Conservation (phyloP, 148 eudicot genomes). For the Euryodendron excelsum region DNA sequence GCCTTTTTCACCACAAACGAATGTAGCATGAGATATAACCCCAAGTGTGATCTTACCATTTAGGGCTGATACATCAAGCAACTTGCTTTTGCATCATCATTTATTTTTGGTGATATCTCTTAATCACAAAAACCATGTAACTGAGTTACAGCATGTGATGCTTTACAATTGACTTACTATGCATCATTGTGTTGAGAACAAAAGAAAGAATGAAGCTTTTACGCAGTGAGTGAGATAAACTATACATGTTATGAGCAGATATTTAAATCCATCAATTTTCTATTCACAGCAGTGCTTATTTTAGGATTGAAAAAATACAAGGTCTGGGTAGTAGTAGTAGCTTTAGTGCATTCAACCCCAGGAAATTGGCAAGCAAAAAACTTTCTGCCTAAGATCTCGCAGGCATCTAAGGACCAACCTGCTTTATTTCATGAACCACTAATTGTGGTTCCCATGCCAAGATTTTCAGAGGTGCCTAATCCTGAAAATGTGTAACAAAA, state of each 20-base stretch:
- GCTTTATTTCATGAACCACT: neutral
- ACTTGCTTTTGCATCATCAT: slow-evolving; percentile 47
- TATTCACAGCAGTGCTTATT: neutral
- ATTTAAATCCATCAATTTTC: neutral
- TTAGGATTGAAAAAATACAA: neutral
- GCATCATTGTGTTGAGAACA: neutral
- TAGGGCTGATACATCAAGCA: slow-evolving; percentile 64
- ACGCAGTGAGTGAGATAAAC: neutral
- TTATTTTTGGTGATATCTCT: slow-evolving; percentile 34
- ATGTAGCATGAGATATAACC: slow-evolving; percentile 61
- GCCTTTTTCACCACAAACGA: neutral
- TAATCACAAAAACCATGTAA: slow-evolving; percentile 45
- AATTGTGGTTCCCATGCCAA: neutral
- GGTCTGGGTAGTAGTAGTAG: neutral
- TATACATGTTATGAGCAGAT: neutral
- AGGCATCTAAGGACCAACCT: neutral
- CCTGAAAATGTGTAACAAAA: neutral
- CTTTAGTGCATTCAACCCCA: neutral
- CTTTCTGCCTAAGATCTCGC: neutral
- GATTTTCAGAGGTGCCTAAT: neutral
- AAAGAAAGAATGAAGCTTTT: neutral
- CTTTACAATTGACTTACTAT: slow-evolving; percentile 20
- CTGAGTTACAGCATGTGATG: slow-evolving; percentile 26
- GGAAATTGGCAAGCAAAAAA: neutral
- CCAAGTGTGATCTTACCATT: slow-evolving; percentile 46